Evolutionary conservation across 2,329 filamentous ascomycete genomes (phyloP), one percentile per base, ranked within the genome.

Genomic region (Boeremia exigua): DNA sequence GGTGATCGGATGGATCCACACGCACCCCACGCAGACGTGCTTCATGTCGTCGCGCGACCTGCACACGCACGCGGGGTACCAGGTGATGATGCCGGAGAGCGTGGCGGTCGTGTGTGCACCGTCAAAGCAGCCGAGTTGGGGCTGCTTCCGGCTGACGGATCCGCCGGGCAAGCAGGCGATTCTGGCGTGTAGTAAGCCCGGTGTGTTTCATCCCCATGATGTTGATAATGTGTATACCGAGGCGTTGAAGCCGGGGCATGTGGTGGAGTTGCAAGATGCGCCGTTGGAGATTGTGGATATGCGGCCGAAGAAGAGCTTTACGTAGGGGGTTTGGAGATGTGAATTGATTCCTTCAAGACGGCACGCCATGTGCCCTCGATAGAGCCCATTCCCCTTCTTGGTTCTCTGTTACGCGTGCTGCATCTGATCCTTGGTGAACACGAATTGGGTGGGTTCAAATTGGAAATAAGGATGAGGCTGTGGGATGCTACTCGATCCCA

Each of bases 71-170:
- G 88, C 88, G 3, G 92, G 92, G 10, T 98, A 97, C 73, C 95
- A 99, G 76, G 88, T 95, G 56, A 97, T 97, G 92, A 85, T 98
- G 77, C 89, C 92, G 0, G 95, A 99, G 80, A 96, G 91, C 67
- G 92, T 99, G 60, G 95, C 95, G 4, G 96, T 99, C 68, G 95
- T 99, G 34, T 99, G 95, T 77, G 91, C 95, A 6, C 95, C 95
- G 0, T 89, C 84, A 53, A 91, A 90, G 67, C 81, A 83, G 32
- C 90, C 90, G 6, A 94, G 91, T 59, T 94, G 91, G 81, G 95
- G 95, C 44, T 89, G 96, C 23, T 99, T 98, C 77, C 87, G 95
- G 30, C 81, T 99, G 4, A 99, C 95, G 0, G 91, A 97, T 75
- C 95, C 95, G 0, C 94, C 95, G 0, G 95, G 95, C 0, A 83